Evolutionary conservation across 139 green algal species (phyloP).

Genomic region (Dunaliella sp.): DNA sequence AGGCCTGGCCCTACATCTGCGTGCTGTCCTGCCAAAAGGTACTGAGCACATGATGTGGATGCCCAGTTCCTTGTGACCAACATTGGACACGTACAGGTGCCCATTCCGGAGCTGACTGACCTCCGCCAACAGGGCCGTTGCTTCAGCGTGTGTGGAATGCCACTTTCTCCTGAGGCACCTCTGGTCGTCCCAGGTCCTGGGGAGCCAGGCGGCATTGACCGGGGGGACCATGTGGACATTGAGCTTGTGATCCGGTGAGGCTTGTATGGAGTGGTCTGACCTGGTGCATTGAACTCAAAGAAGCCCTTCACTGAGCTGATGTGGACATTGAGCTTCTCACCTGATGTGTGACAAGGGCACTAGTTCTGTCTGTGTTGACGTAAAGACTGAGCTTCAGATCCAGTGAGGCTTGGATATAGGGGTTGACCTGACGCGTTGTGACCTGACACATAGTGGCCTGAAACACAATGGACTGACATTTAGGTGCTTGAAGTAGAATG

Average conservation of each 20-base stretch:
- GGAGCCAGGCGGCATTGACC: conserved; percentile 13
- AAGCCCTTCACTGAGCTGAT: too few species aligned
- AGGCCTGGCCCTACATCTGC: too few species aligned
- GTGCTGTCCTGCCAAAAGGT: too few species aligned
- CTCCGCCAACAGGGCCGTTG: conserved; percentile 14
- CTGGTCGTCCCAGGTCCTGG: background rate
- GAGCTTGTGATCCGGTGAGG: conserved; percentile 38
- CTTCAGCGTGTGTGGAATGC: background rate
- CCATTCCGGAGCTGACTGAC: conserved; percentile 31
- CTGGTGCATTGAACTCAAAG: background rate
- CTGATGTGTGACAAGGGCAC: background rate
- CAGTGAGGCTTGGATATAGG: background rate
- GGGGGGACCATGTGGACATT: conserved; percentile 50
- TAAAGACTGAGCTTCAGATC: background rate
- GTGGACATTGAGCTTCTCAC: too few species aligned
- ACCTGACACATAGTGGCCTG: too few species aligned
- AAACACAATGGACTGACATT: too few species aligned
- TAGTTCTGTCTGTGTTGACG: background rate
- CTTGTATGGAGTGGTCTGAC: background rate
- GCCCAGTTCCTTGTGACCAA: too few species aligned
- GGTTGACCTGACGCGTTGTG: too few species aligned
- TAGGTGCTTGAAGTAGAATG: too few species aligned
- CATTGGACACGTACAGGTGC: conserved; percentile 24
- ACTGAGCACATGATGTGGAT: too few species aligned
- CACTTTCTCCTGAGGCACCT: background rate